These are phyloP conservation scores for Spergularia bocconei DNA, from an alignment of 148 eudicot species.

Conservation along the genomic window DNA sequence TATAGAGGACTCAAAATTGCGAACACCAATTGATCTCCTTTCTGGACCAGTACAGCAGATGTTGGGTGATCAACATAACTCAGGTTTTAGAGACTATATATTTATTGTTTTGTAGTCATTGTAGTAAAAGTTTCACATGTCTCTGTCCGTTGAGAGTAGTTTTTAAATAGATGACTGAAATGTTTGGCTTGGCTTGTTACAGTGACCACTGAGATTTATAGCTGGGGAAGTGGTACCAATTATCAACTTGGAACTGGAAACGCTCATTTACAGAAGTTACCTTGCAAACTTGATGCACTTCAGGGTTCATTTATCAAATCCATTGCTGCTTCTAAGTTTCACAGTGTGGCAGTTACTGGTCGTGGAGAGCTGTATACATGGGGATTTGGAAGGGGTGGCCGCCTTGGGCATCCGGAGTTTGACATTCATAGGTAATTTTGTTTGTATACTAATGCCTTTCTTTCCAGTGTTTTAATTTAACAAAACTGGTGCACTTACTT, in stretches of 20 bases:
- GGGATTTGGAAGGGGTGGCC: conserved; percentile 99
- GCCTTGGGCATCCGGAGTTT: conserved; percentile 98
- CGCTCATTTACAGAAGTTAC: conserved; percentile 89
- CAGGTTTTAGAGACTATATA: conserved; percentile 42
- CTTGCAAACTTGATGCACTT: conserved; percentile 90
- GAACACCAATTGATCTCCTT: conserved; percentile 86
- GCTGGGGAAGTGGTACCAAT: conserved; percentile 99
- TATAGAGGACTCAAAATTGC: conserved; percentile 80
- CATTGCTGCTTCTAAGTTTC: conserved; percentile 89
- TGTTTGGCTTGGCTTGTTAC: conserved; percentile 12
- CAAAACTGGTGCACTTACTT: not conserved
- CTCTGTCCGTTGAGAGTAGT: not conserved
- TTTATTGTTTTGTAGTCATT: not conserved
- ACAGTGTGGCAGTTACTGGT: conserved; percentile 86
- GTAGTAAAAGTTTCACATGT: not conserved
- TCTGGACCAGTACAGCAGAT: conserved; percentile 83
- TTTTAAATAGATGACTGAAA: not conserved
- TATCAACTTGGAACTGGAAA: conserved; percentile 99
- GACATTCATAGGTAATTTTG: conserved; percentile 87
- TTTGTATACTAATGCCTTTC: not conserved
- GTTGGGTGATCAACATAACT: conserved; percentile 46
- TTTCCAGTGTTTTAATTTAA: not conserved
- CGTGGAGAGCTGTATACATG: conserved; percentile 91
- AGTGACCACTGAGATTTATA: conserved; percentile 88
- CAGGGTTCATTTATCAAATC: conserved; percentile 71